These are phyloP conservation scores for Moesziomyces sp. DNA, from an alignment of 1,284 basidiomycete species.

Conservation along the genomic window DNA sequence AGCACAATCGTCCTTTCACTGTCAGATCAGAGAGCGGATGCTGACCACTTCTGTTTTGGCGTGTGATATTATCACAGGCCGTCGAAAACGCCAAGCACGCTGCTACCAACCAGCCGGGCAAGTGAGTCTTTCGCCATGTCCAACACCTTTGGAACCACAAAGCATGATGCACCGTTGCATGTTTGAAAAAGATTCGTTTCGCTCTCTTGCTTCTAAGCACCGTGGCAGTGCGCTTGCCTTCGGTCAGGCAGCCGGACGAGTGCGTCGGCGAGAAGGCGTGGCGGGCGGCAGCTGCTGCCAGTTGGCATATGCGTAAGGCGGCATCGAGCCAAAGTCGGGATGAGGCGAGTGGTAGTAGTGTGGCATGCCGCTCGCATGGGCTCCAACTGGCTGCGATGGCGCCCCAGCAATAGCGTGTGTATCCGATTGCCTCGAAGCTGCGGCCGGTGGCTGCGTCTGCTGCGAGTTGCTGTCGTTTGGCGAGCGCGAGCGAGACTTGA, in stretches of 20 bases:
- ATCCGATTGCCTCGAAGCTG: not conserved
- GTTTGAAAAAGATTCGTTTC: no score
- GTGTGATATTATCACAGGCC: conserved; percentile 10
- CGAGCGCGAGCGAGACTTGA: conserved; percentile 35
- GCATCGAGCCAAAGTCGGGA: conserved; percentile 9
- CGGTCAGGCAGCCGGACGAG: conserved; percentile 9
- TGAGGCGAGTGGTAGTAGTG: conserved; percentile 25
- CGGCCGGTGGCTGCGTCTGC: conserved; percentile 5
- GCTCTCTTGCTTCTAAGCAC: not conserved
- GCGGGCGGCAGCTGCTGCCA: conserved; percentile 35
- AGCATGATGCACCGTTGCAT: no score
- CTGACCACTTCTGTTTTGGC: not conserved
- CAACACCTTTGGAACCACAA: no score
- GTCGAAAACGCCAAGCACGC: conserved; percentile 46
- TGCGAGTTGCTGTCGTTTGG: conserved; percentile 9
- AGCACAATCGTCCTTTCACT: not conserved
- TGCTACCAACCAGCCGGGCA: conserved; percentile 23
- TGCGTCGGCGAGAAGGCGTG: conserved; percentile 30
- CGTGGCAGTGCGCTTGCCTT: no score
- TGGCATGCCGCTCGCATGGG: conserved; percentile 16
- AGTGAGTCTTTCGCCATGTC: conserved; percentile 7
- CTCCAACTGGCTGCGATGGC: not conserved
- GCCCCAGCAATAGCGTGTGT: conserved; percentile 4
- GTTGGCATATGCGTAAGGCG: conserved; percentile 18
- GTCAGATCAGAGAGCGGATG: no score